Evolutionary conservation across 768 basidiomycete genomes (phyloP).

Genomic region (Mycena sanguinolenta): DNA sequence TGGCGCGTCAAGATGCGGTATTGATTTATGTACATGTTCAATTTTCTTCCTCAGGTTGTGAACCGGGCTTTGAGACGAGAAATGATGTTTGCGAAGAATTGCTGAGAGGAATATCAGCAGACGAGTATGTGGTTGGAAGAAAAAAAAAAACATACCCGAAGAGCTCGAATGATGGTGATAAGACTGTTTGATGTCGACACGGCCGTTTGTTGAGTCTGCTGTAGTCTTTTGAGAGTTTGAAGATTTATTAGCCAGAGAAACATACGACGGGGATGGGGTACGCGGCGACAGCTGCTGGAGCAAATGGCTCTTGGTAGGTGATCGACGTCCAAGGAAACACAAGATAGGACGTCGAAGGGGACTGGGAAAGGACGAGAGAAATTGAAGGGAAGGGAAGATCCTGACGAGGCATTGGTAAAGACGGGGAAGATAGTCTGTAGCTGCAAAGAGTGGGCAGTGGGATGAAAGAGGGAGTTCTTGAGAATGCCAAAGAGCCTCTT

Average conservation of each 20-base stretch:
- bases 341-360: background rate
- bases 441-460: background rate
- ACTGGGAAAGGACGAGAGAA: conserved; percentile 18
- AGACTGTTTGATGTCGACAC: background rate
- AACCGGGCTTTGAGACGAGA: background rate
- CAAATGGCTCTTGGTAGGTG: conserved; percentile 9
- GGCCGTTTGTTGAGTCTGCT: background rate
- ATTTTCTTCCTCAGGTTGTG: background rate
- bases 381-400: conserved; percentile 16
- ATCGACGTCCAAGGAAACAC: conserved; percentile 18
- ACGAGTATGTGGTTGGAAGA: background rate
- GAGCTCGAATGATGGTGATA: background rate
- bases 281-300: background rate
- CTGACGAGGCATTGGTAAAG: background rate
- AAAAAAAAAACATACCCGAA: background rate
- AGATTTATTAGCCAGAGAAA: background rate
- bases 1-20: background rate
- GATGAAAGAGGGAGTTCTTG: conserved; percentile 1
- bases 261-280: background rate
- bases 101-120: background rate
- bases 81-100: conserved; percentile 5
- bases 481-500: background rate
- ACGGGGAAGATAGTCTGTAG: background rate
- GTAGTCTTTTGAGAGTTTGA: background rate
- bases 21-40: background rate